Percentiles rank a stretch among this genome's conserved stretches.
These are phyloP conservation scores for Podospora pseudocomata DNA, from an alignment of 495 filamentous ascomycete genomes.

Conservation along the genomic window DNA sequence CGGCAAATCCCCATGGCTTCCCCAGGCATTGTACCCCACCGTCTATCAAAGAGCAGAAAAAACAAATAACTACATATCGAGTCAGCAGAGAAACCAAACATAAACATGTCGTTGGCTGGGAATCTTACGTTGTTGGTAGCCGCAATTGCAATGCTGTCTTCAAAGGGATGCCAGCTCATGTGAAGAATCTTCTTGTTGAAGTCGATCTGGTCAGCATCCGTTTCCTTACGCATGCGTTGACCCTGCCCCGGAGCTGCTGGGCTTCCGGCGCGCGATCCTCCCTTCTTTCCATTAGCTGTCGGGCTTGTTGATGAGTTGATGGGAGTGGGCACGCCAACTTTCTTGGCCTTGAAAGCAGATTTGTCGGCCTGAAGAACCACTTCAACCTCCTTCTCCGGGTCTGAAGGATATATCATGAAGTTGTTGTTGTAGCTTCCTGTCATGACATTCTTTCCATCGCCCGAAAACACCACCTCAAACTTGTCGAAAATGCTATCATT, in stretches of 20 bases:
- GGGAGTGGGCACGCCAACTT: constrained; percentile 94
- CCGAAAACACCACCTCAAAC: constrained; percentile 98
- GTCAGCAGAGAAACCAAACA: constrained; percentile 22
- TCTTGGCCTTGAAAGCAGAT: constrained; percentile 99
- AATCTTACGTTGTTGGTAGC: constrained; percentile 91
- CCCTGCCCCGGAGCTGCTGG: constrained; percentile 81
- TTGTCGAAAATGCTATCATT: constrained; percentile 99
- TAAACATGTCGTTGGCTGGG: constrained; percentile 31
- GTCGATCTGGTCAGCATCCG: constrained; percentile 98
- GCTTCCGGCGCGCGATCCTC: constrained; percentile 79
- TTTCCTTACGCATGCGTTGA: constrained; percentile 96
- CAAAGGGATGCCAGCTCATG: constrained; percentile 99
- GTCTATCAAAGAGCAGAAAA: constrained; percentile 83
- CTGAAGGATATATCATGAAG: constrained; percentile 99
- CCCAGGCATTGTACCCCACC: neutral
- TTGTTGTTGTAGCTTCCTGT: constrained; percentile 99
- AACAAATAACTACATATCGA: constrained; percentile 73
- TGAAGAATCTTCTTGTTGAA: constrained; percentile 99
- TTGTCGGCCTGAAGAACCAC: constrained; percentile 98
- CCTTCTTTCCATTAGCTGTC: constrained; percentile 73
- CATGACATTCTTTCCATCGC: constrained; percentile 98
- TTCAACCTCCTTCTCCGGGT: constrained; percentile 92
- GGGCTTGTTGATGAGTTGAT: constrained; percentile 78
- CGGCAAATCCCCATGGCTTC: neutral
- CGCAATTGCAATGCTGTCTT: constrained; percentile 99